Base-by-base conservation (phyloP, 441 rosid species). In the Breynia disticha region DNA sequence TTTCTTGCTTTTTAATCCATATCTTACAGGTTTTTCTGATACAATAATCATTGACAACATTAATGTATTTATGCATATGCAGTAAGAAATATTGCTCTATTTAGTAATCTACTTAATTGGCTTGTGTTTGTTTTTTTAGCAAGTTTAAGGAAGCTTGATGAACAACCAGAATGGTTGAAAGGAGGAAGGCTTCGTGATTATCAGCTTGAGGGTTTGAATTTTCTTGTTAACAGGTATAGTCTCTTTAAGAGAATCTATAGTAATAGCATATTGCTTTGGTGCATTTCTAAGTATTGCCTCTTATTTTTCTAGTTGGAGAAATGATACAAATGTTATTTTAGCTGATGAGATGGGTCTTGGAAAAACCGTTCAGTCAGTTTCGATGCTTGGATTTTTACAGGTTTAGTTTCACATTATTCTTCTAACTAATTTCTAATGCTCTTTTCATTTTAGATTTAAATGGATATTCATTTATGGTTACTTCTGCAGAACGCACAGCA, bases 271-370 rank as follows among this genome's bases (percentile, higher is more conserved):
- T 62, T 11, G 11, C 7, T 17, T 37, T 22, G 45, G 46, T 54
- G 54, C 51, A 50, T 64, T 24, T 60, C 45, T 67, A 63, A 61
- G 57, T 46, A 44, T 18, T 52, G 13, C 60, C 43, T 67, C 54
- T 55, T 58, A 19, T 48, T 51, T 42, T 44, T 61, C 45, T 80
- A 90, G 97, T 74, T 95, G 99, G 99, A 83, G 95, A 73, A 95
- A 90, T 78, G 98, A 90, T 71, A 95, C 99, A 19, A 95, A 95
- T 80, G 99, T 95, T 67, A 95, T 95, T 72, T 80, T 90, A 76
- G 99, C 99, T 65, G 99, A 95, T 69, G 99, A 95, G 73, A 95
- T 95, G 99, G 99, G 99, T 73, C 99, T 95, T 60, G 99, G 99
- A 57, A 95, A 95, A 82, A 95, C 99, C 63, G 97, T 95, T 60